phyloP scores from a whole-genome alignment of 2,329 filamentous ascomycete genomes.

The Diaporthe sp. region DNA sequence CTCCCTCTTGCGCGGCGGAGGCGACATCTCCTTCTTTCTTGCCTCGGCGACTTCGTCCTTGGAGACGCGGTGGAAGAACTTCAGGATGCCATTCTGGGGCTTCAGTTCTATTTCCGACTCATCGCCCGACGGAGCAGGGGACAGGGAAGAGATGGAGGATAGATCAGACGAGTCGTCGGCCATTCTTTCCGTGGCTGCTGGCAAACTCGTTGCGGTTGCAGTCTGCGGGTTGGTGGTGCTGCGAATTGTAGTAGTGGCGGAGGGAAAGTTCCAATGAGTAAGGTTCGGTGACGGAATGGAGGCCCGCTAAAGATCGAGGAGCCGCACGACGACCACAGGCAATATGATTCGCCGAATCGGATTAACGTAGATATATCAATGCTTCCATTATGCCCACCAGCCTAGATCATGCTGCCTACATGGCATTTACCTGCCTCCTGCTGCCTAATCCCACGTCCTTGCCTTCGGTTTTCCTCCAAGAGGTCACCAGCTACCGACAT shows the following conservation, averaged over 20 bases:
- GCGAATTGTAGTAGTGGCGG: conserved; percentile 45
- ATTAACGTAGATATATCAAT: conserved; percentile 29
- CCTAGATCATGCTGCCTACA: conserved; percentile 7
- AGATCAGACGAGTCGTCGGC: conserved; percentile 74
- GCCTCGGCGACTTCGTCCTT: conserved; percentile 56
- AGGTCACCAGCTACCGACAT: background rate
- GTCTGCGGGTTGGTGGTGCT: conserved; percentile 27
- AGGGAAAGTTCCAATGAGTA: conserved; percentile 43
- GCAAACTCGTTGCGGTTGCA: conserved; percentile 32
- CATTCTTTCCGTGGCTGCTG: conserved; percentile 56
- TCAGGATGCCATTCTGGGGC: conserved; percentile 71
- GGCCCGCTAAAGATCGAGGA: conserved; percentile 34
- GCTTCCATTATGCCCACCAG: conserved; percentile 26
- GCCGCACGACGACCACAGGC: conserved; percentile 35
- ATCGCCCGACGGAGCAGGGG: conserved; percentile 65
- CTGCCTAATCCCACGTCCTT: conserved; percentile 20
- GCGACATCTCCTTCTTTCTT: conserved; percentile 67
- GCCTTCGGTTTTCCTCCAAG: background rate
- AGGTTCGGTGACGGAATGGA: conserved; percentile 37
- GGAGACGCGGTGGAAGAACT: conserved; percentile 75
- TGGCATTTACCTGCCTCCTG: conserved; percentile 2
- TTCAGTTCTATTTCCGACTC: conserved; percentile 65
- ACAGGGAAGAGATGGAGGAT: conserved; percentile 64
- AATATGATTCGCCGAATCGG: conserved; percentile 36
- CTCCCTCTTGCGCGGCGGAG: conserved; percentile 81